Evolutionary conservation across 1,284 basidiomycete genomes (phyloP).

Genomic region (Testicularia cyperi): DNA sequence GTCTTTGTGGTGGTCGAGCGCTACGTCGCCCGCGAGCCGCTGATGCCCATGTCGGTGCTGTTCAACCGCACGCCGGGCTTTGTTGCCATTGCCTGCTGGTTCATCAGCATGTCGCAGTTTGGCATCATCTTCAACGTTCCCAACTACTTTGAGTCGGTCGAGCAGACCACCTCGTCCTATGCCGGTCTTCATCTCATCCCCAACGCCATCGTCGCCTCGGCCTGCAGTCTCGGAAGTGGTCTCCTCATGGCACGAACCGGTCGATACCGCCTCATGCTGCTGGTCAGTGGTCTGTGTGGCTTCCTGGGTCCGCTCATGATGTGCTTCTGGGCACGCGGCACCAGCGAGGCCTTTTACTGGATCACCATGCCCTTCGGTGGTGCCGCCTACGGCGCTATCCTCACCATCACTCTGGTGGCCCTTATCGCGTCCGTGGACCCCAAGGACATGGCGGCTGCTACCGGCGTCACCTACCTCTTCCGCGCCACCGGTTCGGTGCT

Average conservation of each 20-base stretch:
- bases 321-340: conserved; percentile 59
- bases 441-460: conserved; percentile 59
- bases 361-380: conserved; percentile 56
- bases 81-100: conserved; percentile 60
- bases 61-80: conserved; percentile 61
- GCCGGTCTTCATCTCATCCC: conserved; percentile 61
- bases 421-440: conserved; percentile 60
- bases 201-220: conserved; percentile 60
- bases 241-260: conserved; percentile 61
- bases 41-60: conserved; percentile 60
- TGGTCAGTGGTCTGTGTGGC: conserved; percentile 53
- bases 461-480: conserved; percentile 61
- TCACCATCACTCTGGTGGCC: conserved; percentile 60
- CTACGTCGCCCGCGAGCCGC: conserved; percentile 61
- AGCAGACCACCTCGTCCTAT: conserved; percentile 56
- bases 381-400: conserved; percentile 57
- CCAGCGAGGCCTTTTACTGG: conserved; percentile 58
- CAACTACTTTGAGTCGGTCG: conserved; percentile 60
- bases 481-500: conserved; percentile 61
- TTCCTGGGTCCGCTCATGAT: conserved; percentile 60
- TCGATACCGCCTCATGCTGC: conserved; percentile 58
- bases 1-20: conserved; percentile 63
- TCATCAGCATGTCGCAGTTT: conserved; percentile 61
- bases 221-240: conserved; percentile 60
- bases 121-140: conserved; percentile 60